These are phyloP conservation scores for Brachypodium distachyon DNA, from an alignment of 202 grass and related monocot genomes.

Conservation along the genomic window DNA sequence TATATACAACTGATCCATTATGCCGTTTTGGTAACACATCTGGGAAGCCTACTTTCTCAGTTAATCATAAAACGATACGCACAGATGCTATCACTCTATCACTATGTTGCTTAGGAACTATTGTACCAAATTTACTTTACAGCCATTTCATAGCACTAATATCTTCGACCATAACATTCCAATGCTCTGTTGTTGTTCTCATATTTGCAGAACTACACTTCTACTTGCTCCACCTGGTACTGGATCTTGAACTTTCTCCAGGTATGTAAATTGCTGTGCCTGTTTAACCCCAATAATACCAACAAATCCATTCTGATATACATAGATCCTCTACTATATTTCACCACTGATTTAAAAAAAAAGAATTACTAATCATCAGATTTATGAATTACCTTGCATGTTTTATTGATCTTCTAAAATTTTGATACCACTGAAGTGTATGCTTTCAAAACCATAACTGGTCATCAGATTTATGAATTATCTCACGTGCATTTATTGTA, in stretches of 20 bases:
- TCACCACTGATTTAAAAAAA: neutral
- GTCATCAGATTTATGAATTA: neutral
- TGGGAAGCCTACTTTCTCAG: neutral
- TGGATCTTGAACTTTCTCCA: constrained; percentile 89
- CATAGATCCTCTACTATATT: neutral
- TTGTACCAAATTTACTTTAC: neutral
- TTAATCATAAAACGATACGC: neutral
- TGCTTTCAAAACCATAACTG: neutral
- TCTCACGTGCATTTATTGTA: neutral
- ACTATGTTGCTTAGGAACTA: neutral
- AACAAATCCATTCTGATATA: constrained; percentile 1
- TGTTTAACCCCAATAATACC: neutral
- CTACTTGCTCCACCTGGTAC: constrained; percentile 65
- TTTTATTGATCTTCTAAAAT: neutral
- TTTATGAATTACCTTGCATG: neutral
- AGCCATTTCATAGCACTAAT: neutral
- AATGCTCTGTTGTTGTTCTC: neutral
- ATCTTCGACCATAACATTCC: constrained; percentile 5
- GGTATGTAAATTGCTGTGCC: constrained; percentile 26
- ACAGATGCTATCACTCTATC: neutral
- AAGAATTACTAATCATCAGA: neutral
- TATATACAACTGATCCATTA: neutral
- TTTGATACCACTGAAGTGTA: neutral
- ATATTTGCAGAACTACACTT: constrained; percentile 54
- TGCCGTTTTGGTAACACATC: neutral